phyloP scores from a whole-genome alignment of 2,329 filamentous ascomycete genomes.

The Verruconis gallopava region DNA sequence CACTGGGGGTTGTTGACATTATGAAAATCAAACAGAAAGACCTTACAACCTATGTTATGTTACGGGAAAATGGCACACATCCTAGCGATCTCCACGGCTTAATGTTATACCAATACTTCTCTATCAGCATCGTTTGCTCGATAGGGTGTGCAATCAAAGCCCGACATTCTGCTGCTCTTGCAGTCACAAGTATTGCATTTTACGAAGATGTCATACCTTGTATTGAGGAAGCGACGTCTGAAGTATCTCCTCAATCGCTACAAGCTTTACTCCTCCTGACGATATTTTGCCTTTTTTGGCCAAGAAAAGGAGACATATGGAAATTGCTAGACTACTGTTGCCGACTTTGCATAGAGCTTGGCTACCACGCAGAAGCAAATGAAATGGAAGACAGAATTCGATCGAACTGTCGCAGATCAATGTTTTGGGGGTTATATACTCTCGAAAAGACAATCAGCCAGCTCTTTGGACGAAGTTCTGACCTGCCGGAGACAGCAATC shows the following conservation, averaged over 20 bases:
- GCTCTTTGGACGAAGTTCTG: slow-evolving; percentile 24
- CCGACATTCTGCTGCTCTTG: not conserved
- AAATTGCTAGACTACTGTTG: slow-evolving; percentile 19
- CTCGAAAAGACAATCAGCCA: slow-evolving; percentile 25
- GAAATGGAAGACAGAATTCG: slow-evolving; percentile 16
- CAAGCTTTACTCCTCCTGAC: slow-evolving; percentile 19
- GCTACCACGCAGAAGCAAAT: slow-evolving; percentile 22
- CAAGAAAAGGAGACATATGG: slow-evolving; percentile 18
- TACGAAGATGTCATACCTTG: slow-evolving; percentile 18
- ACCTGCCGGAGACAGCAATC: slow-evolving; percentile 26
- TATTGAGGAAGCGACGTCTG: slow-evolving; percentile 21
- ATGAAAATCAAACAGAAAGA: no score
- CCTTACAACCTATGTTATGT: no score
- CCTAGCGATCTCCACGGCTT: not conserved
- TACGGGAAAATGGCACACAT: no score
- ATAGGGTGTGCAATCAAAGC: not conserved
- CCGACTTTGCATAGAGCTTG: slow-evolving; percentile 22
- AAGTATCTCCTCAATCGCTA: slow-evolving; percentile 15
- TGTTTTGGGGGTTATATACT: slow-evolving; percentile 26
- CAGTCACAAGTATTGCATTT: slow-evolving; percentile 8
- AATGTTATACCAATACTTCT: not conserved
- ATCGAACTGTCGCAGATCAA: slow-evolving; percentile 16
- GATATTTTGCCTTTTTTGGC: slow-evolving; percentile 17
- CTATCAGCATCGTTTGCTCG: not conserved
- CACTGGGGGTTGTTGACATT: no score